Conservation (phyloP, 768 basidiomycete species). For the Phylloporus sp. region DNA sequence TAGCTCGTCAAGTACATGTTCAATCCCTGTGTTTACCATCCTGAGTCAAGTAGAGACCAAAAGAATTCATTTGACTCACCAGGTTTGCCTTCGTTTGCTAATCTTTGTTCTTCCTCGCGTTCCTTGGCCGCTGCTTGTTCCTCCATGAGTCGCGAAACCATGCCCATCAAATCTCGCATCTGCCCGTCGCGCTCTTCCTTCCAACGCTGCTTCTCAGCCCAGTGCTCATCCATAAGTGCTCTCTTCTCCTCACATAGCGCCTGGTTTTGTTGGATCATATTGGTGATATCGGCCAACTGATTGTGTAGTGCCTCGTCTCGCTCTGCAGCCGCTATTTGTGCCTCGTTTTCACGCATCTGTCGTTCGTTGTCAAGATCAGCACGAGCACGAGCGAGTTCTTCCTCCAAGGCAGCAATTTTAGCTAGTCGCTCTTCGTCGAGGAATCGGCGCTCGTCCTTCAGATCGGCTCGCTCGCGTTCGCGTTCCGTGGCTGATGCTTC, state of each 20-base stretch:
- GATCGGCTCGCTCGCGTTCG: constrained; percentile 44
- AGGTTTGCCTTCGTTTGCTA: constrained; percentile 51
- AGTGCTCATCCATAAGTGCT: constrained; percentile 56
- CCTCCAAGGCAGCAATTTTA: constrained; percentile 58
- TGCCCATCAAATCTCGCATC: constrained; percentile 53
- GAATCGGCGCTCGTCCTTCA: constrained; percentile 46
- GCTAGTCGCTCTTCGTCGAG: constrained; percentile 49
- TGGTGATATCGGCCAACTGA: constrained; percentile 70
- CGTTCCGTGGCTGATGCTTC: constrained; percentile 54
- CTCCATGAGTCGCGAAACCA: constrained; percentile 55
- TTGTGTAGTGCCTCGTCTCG: constrained; percentile 55
- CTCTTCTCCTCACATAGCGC: constrained; percentile 59
- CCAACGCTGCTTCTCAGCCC: constrained; percentile 56
- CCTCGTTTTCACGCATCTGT: constrained; percentile 51
- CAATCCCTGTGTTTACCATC: constrained; percentile 41
- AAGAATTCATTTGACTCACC: constrained; percentile 37
- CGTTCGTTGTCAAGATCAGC: constrained; percentile 63
- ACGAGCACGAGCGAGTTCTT: constrained; percentile 54
- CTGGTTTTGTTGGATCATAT: constrained; percentile 64
- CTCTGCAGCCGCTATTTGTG: constrained; percentile 58
- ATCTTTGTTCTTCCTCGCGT: constrained; percentile 50
- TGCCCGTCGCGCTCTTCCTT: constrained; percentile 57
- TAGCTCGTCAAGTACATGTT: constrained; percentile 58
- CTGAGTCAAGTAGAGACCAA: constrained; percentile 5
- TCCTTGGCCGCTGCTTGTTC: constrained; percentile 52